Percentiles rank a stretch among this genome's conserved stretches.
phyloP scores from a whole-genome alignment of 495 filamentous ascomycete genomes.

The Annulohypoxylon stygium region DNA sequence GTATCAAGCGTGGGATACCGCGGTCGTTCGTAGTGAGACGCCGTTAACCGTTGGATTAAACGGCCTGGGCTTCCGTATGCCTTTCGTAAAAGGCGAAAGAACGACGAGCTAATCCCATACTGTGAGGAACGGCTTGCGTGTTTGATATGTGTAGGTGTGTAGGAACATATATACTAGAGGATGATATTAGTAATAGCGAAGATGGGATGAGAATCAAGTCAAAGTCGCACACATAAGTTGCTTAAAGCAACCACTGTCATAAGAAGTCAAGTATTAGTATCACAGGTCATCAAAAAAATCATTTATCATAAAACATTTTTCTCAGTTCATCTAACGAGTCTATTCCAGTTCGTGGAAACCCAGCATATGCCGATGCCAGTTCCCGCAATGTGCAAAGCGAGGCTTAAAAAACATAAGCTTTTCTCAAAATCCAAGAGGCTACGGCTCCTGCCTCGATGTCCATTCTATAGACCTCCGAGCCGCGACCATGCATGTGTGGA shows the following conservation, averaged over 20 bases:
- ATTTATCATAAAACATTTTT: constrained; percentile 2
- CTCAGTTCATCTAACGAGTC: constrained; percentile 36
- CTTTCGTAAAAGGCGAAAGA: not conserved
- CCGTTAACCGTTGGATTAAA: constrained; percentile 41
- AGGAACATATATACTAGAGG: not conserved
- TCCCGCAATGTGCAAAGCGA: constrained; percentile 24
- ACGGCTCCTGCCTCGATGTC: constrained; percentile 36
- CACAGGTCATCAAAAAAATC: not conserved
- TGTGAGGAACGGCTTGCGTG: not conserved
- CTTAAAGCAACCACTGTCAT: not conserved
- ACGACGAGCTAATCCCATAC: not conserved
- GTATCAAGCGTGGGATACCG: constrained; percentile 3
- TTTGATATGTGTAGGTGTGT: constrained; percentile 2
- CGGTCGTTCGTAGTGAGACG: constrained; percentile 37
- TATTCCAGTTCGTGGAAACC: constrained; percentile 27
- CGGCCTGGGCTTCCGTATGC: not conserved
- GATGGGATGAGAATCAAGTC: constrained; percentile 7
- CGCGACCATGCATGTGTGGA: constrained; percentile 29
- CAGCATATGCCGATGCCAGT: constrained; percentile 8
- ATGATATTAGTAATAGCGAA: not conserved
- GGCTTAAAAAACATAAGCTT: constrained; percentile 32
- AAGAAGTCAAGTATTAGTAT: not conserved
- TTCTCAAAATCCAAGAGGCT: constrained; percentile 27
- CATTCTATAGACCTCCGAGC: constrained; percentile 44
- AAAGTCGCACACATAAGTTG: not conserved